Evolutionary conservation across 2,329 filamentous ascomycete genomes (phyloP).

Genomic region (Colletotrichum caudatum): DNA sequence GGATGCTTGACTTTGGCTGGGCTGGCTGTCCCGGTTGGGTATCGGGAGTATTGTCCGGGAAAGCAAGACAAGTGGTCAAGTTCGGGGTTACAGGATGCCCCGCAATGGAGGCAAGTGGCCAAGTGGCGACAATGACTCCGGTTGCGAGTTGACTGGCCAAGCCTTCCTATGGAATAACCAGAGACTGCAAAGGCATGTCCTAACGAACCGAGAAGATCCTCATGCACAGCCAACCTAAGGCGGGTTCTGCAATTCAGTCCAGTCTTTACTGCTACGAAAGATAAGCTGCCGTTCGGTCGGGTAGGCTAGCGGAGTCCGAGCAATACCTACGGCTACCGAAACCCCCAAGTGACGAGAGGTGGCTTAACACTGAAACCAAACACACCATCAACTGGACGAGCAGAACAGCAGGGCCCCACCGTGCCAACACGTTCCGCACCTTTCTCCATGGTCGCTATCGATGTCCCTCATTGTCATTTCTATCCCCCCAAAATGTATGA

Average conservation of each 20-base stretch:
- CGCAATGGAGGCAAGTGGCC: slow-evolving; percentile 29
- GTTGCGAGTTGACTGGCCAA: not conserved
- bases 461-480: not conserved
- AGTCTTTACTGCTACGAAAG: not conserved
- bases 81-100: slow-evolving; percentile 33
- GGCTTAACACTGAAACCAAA: not conserved
- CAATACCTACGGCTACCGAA: not conserved
- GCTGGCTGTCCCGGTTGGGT: slow-evolving; percentile 4
- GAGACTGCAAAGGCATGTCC: not conserved
- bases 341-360: not conserved
- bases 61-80: slow-evolving; percentile 31
- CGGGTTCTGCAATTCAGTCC: not conserved
- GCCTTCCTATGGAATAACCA: not conserved
- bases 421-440: not conserved
- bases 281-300: not conserved
- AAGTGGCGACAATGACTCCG: slow-evolving; percentile 20
- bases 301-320: not conserved
- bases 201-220: not conserved
- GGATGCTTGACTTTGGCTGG: not conserved
- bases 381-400: not conserved
- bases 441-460: not conserved
- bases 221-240: not conserved
- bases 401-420: not conserved
- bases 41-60: slow-evolving; percentile 19
- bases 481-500: not conserved